Evolutionary conservation across 768 basidiomycete species (phyloP), one percentile per base, ranked within the genome.

Genomic region (Kwoniella newhampshirensis): DNA sequence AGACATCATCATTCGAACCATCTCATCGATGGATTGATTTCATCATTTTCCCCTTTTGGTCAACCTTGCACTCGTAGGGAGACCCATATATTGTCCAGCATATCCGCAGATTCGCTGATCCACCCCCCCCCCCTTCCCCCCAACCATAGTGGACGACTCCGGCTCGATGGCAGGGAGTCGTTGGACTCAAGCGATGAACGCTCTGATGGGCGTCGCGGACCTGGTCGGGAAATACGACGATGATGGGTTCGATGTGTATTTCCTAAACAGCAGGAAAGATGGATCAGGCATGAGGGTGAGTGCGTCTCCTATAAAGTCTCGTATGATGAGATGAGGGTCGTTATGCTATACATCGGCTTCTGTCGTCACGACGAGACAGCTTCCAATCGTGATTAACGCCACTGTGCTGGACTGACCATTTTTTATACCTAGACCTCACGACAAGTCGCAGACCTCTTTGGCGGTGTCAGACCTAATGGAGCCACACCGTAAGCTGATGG

Each of bases 231-330:
- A 41, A 35, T 67, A 51, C 25, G 49, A 51, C 20, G 48, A 59
- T 44, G 58, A 70, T 48, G 67, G 70, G 21, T 54, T 74, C 23
- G 74, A 75, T 45, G 45, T 75, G 1, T 60, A 70, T 49, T 73
- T 75, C 37, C 28, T 73, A n/a, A 75, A 75, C 54, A 56, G 57
- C 17, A 64, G 56, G 42, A 39, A 66, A 4, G 64, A 65, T 12
- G 74, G 74, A 18, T 55, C 58, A 25, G 70, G 68, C 20, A 28
- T 75, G 37, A 59, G 46, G 37, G 68, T 65, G 42, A 51, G 63
- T 66, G 17, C n/a, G n/a, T n/a, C n/a, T n/a, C n/a, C n/a, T n/a
- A n/a, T n/a, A n/a, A n/a, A n/a, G n/a, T n/a, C n/a, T n/a, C n/a
- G n/a, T n/a, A n/a, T n/a, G n/a, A 32, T 32, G 32, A 32, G 6